Percentiles rank a stretch among this genome's conserved stretches.
These are phyloP conservation scores for Closterium sp. DNA, from an alignment of 139 green algal genomes.

Conservation along the genomic window DNA sequence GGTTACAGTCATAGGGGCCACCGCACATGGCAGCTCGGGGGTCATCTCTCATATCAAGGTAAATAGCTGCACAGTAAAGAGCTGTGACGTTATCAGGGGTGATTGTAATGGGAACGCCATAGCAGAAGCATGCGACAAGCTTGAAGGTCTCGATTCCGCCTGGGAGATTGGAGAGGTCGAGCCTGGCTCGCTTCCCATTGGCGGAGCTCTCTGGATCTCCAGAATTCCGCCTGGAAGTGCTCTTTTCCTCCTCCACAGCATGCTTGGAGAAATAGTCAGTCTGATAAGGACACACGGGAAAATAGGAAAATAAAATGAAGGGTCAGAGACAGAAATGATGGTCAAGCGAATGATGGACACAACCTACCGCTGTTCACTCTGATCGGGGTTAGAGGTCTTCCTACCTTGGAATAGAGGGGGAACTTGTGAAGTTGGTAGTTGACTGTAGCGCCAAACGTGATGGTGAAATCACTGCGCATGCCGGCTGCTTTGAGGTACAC, in stretches of 20 bases:
- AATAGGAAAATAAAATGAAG: background rate
- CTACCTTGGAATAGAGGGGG: background rate
- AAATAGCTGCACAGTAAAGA: background rate
- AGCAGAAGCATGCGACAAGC: background rate
- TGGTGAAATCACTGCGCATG: background rate
- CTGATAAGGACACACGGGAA: background rate
- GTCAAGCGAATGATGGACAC: too few relatives aligned
- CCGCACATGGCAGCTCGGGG: background rate
- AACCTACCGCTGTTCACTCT: too few relatives aligned
- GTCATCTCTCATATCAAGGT: background rate
- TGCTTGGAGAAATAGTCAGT: background rate
- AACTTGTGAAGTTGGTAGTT: background rate
- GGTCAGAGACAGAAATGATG: background rate
- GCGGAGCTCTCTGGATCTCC: background rate
- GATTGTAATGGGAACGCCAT: background rate
- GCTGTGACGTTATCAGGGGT: background rate
- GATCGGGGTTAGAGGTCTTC: background rate
- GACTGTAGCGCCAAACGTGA: background rate
- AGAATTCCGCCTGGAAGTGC: background rate
- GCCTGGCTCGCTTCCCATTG: background rate
- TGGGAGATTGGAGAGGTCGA: background rate
- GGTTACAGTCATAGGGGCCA: background rate
- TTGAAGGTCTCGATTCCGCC: background rate
- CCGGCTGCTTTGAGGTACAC: background rate
- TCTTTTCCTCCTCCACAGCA: background rate